Base-by-base conservation (phyloP, 2,329 filamentous ascomycete genomes). In the Zopfia rhizophila region DNA sequence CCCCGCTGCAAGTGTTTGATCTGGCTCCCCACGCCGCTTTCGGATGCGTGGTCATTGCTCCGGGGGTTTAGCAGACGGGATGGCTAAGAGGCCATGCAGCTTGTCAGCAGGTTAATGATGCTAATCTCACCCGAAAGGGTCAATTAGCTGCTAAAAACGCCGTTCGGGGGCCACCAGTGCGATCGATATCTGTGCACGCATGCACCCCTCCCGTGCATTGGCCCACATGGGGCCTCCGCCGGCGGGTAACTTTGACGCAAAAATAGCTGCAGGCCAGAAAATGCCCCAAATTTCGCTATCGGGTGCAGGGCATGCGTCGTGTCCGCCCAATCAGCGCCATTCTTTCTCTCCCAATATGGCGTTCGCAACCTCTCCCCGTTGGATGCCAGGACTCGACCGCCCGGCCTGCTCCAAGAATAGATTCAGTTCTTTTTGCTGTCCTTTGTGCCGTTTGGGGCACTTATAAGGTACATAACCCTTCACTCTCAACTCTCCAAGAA, bases 381-480 rank as follows among this genome's bases (percentile, higher is more conserved):
- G 59, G 64, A 58, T 45, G 57, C 52, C 45, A 47, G 29, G 48
- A 55, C 23, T 46, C 50, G 57, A 57, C 62, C 63, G 53, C 53
- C 57, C 55, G 53, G 58, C 45, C 55, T 38, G 39, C 50, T 73
- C 76, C 73, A 77, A 75, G 71, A 77, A 78, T 79, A 79, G 76
- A 76, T 72, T 56, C 56, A 64, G 60, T 53, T 50, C 63, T 66
- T 74, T 78, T 69, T 68, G 62, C 61, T 66, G 57, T 61, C 50
- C 66, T 69, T 72, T 53, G 63, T n/a, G 45, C 62, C 58, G 45
- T 56, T 66, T 65, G 53, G 49, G 67, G 72, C 59, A 68, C 66
- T 75, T 77, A 77, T 78, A 78, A 77, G 73, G 70, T 74, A 75
- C 69, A 63, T 66, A 63, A 62, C 65, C 67, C 58, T 69, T 54